Evolutionary conservation across 2,329 filamentous ascomycete genomes (phyloP).

Genomic region (Penicillium sp.): DNA sequence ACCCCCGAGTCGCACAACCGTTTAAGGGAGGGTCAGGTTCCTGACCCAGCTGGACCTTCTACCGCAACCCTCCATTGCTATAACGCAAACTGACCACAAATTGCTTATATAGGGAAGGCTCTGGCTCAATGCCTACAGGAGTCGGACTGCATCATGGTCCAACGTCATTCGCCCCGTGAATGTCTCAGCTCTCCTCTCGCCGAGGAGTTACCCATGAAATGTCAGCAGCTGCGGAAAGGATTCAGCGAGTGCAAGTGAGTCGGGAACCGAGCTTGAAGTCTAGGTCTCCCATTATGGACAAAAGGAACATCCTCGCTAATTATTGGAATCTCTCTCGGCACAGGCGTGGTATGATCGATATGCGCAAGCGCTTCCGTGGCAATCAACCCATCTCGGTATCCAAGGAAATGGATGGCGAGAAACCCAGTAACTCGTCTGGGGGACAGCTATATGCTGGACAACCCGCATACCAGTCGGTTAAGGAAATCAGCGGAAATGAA

Average conservation of each 20-base stretch:
- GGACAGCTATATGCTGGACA: constrained; percentile 79
- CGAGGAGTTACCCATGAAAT: constrained; percentile 79
- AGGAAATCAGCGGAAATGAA: constrained; percentile 68
- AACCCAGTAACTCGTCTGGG: constrained; percentile 37
- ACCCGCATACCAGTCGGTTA: constrained; percentile 66
- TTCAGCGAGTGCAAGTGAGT: constrained; percentile 83
- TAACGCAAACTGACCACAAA: constrained; percentile 22
- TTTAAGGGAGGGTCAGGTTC: not conserved
- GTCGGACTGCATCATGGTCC: constrained; percentile 92
- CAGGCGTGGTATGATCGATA: constrained; percentile 86
- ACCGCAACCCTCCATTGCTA: constrained; percentile 1
- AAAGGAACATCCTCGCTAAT: constrained; percentile 10
- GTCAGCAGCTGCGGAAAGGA: constrained; percentile 88
- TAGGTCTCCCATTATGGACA: not conserved
- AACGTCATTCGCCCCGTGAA: constrained; percentile 81
- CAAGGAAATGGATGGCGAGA: constrained; percentile 59
- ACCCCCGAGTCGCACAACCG: constrained; percentile 1
- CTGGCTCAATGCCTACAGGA: constrained; percentile 93
- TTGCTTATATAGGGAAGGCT: constrained; percentile 67
- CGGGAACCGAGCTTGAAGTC: not conserved
- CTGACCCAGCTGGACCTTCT: not conserved
- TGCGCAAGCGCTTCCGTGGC: constrained; percentile 96
- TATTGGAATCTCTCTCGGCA: not conserved
- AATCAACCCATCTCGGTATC: constrained; percentile 79
- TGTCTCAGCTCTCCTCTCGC: constrained; percentile 81